Evolutionary conservation across 495 filamentous ascomycete species (phyloP), one percentile per base, ranked within the genome.

Genomic region (Aspergillus panamensis): DNA sequence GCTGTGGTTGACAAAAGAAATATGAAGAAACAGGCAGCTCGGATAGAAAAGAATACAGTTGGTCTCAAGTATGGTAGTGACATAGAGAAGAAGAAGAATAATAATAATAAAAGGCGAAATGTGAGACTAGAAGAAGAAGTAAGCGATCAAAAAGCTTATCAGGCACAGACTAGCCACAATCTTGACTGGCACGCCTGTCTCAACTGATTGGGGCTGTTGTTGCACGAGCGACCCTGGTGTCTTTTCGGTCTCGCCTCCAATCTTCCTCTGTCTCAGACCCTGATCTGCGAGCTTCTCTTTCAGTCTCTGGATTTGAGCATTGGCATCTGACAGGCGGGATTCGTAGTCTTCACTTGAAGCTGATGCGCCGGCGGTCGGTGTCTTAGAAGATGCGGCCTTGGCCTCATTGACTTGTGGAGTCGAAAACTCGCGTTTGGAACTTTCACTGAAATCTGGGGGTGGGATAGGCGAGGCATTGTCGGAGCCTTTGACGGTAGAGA

Each of bases 61-160:
- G 54, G 60, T 63, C 32, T 58, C 56, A 51, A 50, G 47, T 29
- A 63, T 45, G 43, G 48, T 51, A 51, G 51, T 55, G 42, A 57
- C 45, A 62, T 45, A 57, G 53, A 35, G 40, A 62, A 49, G 19
- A 37, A 54, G 35, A 49, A n/a, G n/a, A n/a, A n/a, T n/a, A n/a
- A n/a, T n/a, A n/a, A n/a, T n/a, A n/a, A n/a, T n/a, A n/a, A 63
- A 64, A 63, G 58, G 58, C 67, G 57, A 59, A 66, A 59, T 40
- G 49, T 57, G 61, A 54, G 48, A 47, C 80, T 84, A 98, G 70
- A 97, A 97, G 73, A 98, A 89, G 64, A 96, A 81, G 71, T 96
- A 98, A 3, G 90, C 95, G 64, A 97, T 79, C 69, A 98, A 74
- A 76, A 98, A 98, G 75, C 90, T 87, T 55, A 93, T 58, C 70